Evolutionary conservation across 2,329 filamentous ascomycete genomes (phyloP), one percentile per base, ranked within the genome.

Genomic region (Paraphoma sp.): DNA sequence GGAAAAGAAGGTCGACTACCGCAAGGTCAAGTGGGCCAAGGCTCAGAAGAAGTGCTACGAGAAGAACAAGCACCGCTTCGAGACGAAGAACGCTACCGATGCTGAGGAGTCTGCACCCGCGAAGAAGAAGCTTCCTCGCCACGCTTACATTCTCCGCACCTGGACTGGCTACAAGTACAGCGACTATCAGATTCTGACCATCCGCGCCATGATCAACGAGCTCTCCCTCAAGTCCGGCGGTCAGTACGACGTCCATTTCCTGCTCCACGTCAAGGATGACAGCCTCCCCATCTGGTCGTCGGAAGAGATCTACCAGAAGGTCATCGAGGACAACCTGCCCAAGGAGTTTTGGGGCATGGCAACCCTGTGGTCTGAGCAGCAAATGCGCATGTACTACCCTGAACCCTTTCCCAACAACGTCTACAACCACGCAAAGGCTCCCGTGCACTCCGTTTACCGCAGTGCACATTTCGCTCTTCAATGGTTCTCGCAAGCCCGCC

Each of bases 321-420:
- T 83, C 54, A 89, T 90, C 72, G 81, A 86, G 50, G 86, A 89
- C 48, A 85, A 86, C 28, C 84, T 94, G 11, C 91, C 95, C 0
- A 83, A 87, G 62, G 95, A 99, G 71, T 97, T 99, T 78, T 89
- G 86, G 64, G 91, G 91, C 45, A 88, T 99, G 72, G 91, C 91
- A 17, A 96, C 91, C 0, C 83, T 98, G 6, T 99, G 95, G 95
- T 95, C 92, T 0, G 93, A 96, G 76, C 89, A 90, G 23, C 93
- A 97, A 77, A 97, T 98, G 93, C 83, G 89, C 51, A 86, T 93
- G 55, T 84, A 96, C 67, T 99, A 98, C 77, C 90, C 95, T 50
- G 92, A 90, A 47, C 88, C 97, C 28, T 89, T 92, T 70, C 92
- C 96, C 60, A 86, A 90, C 45, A 93, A 88, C 76, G 83, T 84